phyloP scores from a whole-genome alignment of 2,329 filamentous ascomycete species.

The Monilinia fructigena region DNA sequence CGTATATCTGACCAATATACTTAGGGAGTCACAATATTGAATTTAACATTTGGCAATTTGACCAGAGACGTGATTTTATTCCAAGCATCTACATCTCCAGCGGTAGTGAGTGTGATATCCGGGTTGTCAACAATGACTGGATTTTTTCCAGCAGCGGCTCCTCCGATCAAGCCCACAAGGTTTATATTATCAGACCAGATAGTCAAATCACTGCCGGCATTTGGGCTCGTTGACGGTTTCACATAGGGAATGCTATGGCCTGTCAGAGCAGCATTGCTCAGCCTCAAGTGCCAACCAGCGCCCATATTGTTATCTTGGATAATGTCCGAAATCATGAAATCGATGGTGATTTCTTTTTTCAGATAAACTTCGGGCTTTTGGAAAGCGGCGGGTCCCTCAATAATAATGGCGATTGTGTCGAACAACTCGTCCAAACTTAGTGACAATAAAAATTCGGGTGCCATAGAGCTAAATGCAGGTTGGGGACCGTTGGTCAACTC shows the following conservation, averaged over 20 bases:
- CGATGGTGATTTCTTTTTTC: slow-evolving; percentile 1
- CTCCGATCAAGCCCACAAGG: not conserved
- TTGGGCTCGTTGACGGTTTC: not conserved
- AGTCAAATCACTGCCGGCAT: not conserved
- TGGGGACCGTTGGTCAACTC: not conserved
- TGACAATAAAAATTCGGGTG: not conserved
- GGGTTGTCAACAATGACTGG: not conserved
- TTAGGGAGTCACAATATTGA: slow-evolving; percentile 4
- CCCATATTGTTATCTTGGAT: not conserved
- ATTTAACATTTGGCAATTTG: not conserved
- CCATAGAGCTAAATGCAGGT: not conserved
- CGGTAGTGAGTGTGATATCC: not conserved
- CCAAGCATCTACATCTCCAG: not conserved
- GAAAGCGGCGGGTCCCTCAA: not conserved
- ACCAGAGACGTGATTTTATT: not conserved
- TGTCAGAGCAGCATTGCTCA: slow-evolving; percentile 1
- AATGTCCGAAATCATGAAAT: slow-evolving; percentile 5
- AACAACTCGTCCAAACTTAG: slow-evolving; percentile 6
- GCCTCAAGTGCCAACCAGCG: not conserved
- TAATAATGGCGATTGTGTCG: not conserved
- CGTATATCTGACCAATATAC: not conserved
- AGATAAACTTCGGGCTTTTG: not conserved
- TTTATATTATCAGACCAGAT: not conserved
- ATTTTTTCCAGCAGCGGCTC: not conserved
- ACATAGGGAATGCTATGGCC: not conserved